A percentile compares a stretch with the other conserved stretches of the same genome.
phyloP scores from a whole-genome alignment of 257 asterid genomes.

The Solanum sitiens region DNA sequence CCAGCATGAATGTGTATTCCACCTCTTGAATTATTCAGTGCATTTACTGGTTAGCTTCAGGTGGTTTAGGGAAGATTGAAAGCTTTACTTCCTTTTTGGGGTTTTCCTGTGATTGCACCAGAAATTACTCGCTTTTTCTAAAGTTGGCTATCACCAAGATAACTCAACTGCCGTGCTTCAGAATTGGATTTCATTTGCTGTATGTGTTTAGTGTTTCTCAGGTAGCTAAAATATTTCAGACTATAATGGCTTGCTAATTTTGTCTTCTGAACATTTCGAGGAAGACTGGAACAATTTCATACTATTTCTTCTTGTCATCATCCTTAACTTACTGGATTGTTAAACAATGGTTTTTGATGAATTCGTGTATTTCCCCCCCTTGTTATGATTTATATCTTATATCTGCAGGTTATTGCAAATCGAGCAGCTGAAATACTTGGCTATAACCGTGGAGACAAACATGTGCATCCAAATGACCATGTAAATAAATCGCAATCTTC shows the following conservation, averaged over 20 bases:
- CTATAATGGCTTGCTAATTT: neutral
- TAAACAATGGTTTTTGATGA: neutral
- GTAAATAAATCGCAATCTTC: slow-evolving; percentile 98
- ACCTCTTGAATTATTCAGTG: neutral
- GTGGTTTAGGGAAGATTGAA: neutral
- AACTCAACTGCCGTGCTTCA: neutral
- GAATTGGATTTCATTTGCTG: neutral
- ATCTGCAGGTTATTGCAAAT: slow-evolving; percentile 84
- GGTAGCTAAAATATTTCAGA: neutral
- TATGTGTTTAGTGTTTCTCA: neutral
- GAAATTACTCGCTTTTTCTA: neutral
- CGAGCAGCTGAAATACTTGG: slow-evolving; percentile 98
- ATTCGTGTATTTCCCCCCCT: neutral
- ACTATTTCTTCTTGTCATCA: neutral
- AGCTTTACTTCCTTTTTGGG: neutral
- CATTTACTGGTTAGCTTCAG: neutral
- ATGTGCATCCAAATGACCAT: slow-evolving; percentile 95
- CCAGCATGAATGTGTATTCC: neutral
- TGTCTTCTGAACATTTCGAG: neutral
- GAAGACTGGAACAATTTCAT: neutral
- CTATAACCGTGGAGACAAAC: slow-evolving; percentile 78
- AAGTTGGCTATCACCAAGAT: neutral
- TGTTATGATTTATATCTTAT: neutral
- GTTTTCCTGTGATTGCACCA: neutral
- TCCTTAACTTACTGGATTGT: neutral